Base-by-base conservation (phyloP, 2,329 filamentous ascomycete species). In the Periglandula ipomoeae region DNA sequence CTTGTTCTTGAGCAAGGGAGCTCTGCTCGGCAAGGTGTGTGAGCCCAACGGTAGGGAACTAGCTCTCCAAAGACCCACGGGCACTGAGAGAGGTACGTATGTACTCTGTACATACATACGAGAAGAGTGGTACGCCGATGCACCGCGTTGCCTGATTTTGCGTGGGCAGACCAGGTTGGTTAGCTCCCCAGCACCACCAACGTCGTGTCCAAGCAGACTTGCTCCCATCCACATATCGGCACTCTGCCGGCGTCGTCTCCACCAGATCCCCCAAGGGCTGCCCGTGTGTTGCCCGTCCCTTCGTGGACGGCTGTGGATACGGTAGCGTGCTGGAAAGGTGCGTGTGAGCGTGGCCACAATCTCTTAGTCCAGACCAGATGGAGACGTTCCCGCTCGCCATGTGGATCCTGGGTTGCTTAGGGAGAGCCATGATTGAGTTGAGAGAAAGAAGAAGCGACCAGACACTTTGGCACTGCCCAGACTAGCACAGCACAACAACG, bases 211-310 rank as follows among this genome's bases (percentile, higher is more conserved):
- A n/a, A n/a, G n/a, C n/a, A n/a, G n/a, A n/a, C n/a, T n/a, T n/a
- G n/a, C n/a, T n/a, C n/a, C 26, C 40, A 30, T 44, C 32, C 22
- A 20, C 24, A 27, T 46, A 51, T 47, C 49, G 49, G 46, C 41
- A 48, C 46, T 51, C 46, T 51, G 20, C 49, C 42, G 46, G 42
- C 30, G 30, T 42, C 27, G 26, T 41, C 35, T 50, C 49, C 49
- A 47, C 44, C 17, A 44, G 7, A 4, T 23, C 30, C 17, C 47
- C 35, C n/a, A n/a, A n/a, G n/a, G 24, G 4, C 22, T 40, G 17
- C 17, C 6, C 6, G 38, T 15, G 15, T 19, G n/a, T n/a, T 26
- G 22, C 13, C 47, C 35, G 32, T 46, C 35, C 24, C 20, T 24
- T 27, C 39, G 26, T 44, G 40, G 30, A 30, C 17, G 27, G 46